Evolutionary conservation across 208 protist species (phyloP), one percentile per base, ranked within the genome.

Genomic region (Blechomonas ayalai): DNA sequence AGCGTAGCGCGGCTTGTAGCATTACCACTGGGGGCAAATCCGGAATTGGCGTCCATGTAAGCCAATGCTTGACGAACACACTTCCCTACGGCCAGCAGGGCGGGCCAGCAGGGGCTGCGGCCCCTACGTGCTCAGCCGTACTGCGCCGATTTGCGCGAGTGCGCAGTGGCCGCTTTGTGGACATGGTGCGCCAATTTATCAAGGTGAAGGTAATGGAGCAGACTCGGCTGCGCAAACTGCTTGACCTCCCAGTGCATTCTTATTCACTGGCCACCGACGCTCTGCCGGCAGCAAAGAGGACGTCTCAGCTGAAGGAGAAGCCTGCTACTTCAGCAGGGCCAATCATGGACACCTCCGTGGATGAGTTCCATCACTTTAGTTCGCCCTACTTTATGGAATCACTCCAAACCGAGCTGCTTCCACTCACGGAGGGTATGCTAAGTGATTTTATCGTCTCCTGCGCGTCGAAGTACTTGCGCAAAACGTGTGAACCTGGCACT

Each of bases 401-500:
- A 8, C 63, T 78, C 3, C 79, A 79, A 52, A 81, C 64, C 7
- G 59, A 83, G 51, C 29, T 94, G 29, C 60, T 94, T 1, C 70
- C 73, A 10, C 47, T 97, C 22, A 93, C 84, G 4, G 38, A 31
- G 18, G 57, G 50, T 16, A 87, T 91, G 71, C 37, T 96, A 22
- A 46, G 56, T 3, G 50, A 68, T 36, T 95, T 98, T 33, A 20
- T 97, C 8, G 57, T 68, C 10, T 25, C 47, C 20, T 88, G 73
- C 58, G 63, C 81, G 19, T 12, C 42, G 20, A 96, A 95, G 58
- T 97, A 97, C 56, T 41, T 78, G 22, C 57, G 57, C 4, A 87
- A 94, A 55, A 50, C 60, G 23, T 86, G 95, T 25, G 97, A 99
- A 59, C 89, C 98, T 15, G 98, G 98, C 45, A 97, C 96, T 16